phyloP scores from a whole-genome alignment of 352 stramenopile species.

The Pythium pyrilobum region DNA sequence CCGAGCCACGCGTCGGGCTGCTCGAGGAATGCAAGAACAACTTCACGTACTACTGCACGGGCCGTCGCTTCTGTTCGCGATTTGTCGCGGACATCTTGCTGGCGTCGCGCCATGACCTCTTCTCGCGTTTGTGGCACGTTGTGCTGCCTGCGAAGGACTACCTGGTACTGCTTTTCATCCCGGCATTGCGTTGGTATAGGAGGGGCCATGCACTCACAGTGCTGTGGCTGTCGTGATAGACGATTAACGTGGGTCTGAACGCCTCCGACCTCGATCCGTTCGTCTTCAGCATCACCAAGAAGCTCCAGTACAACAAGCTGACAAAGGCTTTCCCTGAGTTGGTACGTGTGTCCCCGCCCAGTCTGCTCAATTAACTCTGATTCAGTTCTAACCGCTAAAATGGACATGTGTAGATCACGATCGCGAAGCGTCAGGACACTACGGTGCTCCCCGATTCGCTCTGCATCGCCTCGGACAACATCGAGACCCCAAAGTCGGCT shows the following conservation, averaged over 20 bases:
- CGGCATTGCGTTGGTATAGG: neutral
- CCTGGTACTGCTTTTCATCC: slow-evolving; percentile 25
- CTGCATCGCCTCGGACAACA: slow-evolving; percentile 58
- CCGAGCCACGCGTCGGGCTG: slow-evolving; percentile 49
- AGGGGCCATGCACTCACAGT: neutral
- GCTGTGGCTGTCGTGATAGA: slow-evolving; percentile 23
- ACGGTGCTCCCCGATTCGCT: slow-evolving; percentile 55
- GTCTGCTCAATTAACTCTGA: neutral
- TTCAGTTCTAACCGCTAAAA: no score
- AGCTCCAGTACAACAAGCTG: slow-evolving; percentile 60
- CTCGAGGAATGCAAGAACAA: slow-evolving; percentile 70
- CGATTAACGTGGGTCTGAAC: slow-evolving; percentile 64
- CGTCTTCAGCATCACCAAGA: slow-evolving; percentile 70
- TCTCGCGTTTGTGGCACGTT: slow-evolving; percentile 46
- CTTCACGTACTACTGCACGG: slow-evolving; percentile 85
- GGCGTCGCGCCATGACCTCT: slow-evolving; percentile 53
- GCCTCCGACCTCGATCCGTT: slow-evolving; percentile 55
- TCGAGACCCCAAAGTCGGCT: slow-evolving; percentile 54
- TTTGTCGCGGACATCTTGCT: slow-evolving; percentile 62
- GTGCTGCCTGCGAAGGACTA: slow-evolving; percentile 45
- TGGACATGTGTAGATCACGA: slow-evolving; percentile 38
- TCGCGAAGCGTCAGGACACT: slow-evolving; percentile 52
- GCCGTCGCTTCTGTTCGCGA: slow-evolving; percentile 68
- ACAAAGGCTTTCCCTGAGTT: slow-evolving; percentile 68
- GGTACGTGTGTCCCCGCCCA: slow-evolving; percentile 30